Evolutionary conservation across 1,284 basidiomycete genomes (phyloP).

Genomic region (Ustilago sp.): DNA sequence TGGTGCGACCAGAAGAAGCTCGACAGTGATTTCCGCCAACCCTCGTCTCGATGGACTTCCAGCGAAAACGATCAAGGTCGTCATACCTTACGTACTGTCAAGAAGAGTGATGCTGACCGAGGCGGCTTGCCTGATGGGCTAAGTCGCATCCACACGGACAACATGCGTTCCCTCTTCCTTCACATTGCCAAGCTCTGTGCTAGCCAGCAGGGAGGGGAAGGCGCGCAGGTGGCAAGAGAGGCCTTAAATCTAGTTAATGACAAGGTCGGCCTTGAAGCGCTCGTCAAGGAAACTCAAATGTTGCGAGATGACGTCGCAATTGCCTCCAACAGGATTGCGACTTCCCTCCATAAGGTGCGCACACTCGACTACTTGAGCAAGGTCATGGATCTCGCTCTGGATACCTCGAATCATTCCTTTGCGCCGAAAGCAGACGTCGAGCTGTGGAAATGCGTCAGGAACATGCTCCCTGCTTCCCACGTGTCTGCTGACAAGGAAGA

Average conservation of each 20-base stretch:
- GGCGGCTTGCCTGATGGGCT: neutral
- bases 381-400: conserved; percentile 20
- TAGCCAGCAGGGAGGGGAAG: neutral
- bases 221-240: conserved; percentile 23
- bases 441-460: conserved; percentile 34
- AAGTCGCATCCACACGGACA: conserved; percentile 13
- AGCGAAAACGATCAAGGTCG: neutral
- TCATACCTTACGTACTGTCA: neutral
- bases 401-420: conserved; percentile 30
- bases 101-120: neutral
- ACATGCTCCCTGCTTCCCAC: conserved; percentile 14
- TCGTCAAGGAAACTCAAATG: conserved; percentile 3
- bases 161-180: conserved; percentile 17
- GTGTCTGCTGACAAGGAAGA: neutral
- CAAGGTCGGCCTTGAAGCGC: conserved; percentile 16
- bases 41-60: conserved; percentile 1
- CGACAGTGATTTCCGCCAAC: neutral
- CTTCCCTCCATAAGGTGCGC: conserved; percentile 11
- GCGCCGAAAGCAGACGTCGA: conserved; percentile 37
- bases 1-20: conserved; percentile 13
- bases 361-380: conserved; percentile 2
- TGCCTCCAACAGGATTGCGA: conserved; percentile 29
- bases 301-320: conserved; percentile 3
- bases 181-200: conserved; percentile 18
- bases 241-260: conserved; percentile 26